Evolutionary conservation across 176 grass and related monocot genomes (phyloP).

Genomic region (Panicum miliaceum): DNA sequence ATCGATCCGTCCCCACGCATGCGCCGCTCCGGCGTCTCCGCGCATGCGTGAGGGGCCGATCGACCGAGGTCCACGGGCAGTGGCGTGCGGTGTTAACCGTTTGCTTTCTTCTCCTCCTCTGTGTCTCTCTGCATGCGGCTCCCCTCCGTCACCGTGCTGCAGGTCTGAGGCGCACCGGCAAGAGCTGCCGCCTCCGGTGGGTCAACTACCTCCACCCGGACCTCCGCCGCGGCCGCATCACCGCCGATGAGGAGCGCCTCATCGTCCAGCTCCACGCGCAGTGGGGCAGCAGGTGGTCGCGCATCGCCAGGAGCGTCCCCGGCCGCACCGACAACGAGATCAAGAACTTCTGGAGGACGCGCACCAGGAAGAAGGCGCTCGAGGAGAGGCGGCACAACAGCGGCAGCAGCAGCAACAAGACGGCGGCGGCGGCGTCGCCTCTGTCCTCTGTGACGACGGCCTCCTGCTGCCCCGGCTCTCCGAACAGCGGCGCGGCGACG

Average conservation of each 20-base stretch:
- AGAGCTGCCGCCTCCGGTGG: conserved; percentile 89
- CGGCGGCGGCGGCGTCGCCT: not conserved
- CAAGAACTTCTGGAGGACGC: conserved; percentile 99
- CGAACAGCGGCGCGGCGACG: not conserved
- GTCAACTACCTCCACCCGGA: conserved; percentile 91
- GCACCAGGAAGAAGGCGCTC: conserved; percentile 80
- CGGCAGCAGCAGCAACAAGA: not conserved
- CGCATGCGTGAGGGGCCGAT: conserved; percentile 14
- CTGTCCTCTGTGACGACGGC: conserved; percentile 4
- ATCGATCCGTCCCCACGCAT: not conserved
- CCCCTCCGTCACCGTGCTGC: conserved; percentile 37
- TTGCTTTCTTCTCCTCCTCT: not conserved
- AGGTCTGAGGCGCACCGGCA: conserved; percentile 87
- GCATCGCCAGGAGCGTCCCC: conserved; percentile 79
- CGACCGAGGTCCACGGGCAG: conserved; percentile 24
- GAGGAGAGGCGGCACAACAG: conserved; percentile 37
- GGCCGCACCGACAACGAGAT: conserved; percentile 99
- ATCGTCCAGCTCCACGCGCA: conserved; percentile 71
- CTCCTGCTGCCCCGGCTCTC: conserved; percentile 34
- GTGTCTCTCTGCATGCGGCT: not conserved
- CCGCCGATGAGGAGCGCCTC: conserved; percentile 74
- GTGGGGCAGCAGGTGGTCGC: conserved; percentile 89
- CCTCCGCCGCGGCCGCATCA: conserved; percentile 81
- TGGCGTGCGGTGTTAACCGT: conserved; percentile 25
- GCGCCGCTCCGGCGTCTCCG: not conserved